These are phyloP conservation scores for Candida easanensis DNA, from an alignment of 805 yeast genomes.

Conservation along the genomic window DNA sequence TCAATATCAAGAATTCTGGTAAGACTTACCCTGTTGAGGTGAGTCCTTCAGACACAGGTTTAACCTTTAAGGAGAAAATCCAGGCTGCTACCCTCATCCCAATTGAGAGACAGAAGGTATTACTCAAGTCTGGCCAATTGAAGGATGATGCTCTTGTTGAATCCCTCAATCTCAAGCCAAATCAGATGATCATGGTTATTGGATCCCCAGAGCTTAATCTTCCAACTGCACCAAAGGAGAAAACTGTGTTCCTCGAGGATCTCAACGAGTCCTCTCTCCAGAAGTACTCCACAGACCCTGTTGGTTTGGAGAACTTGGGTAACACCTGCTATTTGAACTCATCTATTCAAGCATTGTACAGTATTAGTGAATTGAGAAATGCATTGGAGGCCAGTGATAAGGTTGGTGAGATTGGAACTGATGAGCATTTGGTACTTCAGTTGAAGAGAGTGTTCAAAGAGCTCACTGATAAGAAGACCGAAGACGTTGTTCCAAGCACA, in stretches of 20 bases:
- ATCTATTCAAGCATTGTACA: constrained; percentile 81
- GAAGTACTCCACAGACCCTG: constrained; percentile 52
- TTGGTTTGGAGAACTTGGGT: constrained; percentile 91
- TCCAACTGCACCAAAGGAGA: constrained; percentile 50
- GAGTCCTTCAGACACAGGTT: constrained; percentile 33
- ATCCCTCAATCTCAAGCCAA: constrained; percentile 56
- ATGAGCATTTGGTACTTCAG: constrained; percentile 44
- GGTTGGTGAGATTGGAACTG: constrained; percentile 33
- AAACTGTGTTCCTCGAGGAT: constrained; percentile 64
- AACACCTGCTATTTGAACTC: constrained; percentile 95
- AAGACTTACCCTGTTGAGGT: constrained; percentile 52
- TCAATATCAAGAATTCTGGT: constrained; percentile 64
- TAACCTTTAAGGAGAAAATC: constrained; percentile 65
- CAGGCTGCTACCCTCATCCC: constrained; percentile 77
- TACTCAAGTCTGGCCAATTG: constrained; percentile 86
- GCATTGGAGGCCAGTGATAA: constrained; percentile 49
- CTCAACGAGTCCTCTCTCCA: constrained; percentile 42
- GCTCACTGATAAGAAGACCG: constrained; percentile 37
- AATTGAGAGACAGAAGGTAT: constrained; percentile 83
- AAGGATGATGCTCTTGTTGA: constrained; percentile 48
- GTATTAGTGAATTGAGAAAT: constrained; percentile 69
- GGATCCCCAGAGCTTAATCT: constrained; percentile 81
- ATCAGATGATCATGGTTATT: constrained; percentile 77
- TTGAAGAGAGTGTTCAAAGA: constrained; percentile 42
- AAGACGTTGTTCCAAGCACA: constrained; percentile 63